phyloP scores from a whole-genome alignment of 2,329 filamentous ascomycete species.

The Colletotrichum truncatum region DNA sequence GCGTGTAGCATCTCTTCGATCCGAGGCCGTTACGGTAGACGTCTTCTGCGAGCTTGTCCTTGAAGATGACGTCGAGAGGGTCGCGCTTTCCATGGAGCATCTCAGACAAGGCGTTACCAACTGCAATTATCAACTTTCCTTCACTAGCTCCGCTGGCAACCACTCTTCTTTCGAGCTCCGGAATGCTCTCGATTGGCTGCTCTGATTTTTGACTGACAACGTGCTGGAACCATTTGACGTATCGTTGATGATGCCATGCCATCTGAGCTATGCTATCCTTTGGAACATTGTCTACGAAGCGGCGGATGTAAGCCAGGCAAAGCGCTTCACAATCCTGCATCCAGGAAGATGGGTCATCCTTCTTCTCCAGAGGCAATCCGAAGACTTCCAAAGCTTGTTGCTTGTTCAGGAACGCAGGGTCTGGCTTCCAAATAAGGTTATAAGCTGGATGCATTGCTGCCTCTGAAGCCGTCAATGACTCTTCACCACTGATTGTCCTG shows the following conservation, averaged over 20 bases:
- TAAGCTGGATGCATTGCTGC: conserved; percentile 22
- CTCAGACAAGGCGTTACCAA: conserved; percentile 32
- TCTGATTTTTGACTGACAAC: neutral
- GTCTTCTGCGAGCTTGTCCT: conserved; percentile 34
- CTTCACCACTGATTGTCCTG: conserved; percentile 21
- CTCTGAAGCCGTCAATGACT: neutral
- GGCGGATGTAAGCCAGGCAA: conserved; percentile 24
- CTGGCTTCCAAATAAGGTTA: conserved; percentile 34
- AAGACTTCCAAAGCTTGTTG: conserved; percentile 29
- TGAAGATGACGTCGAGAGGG: conserved; percentile 40
- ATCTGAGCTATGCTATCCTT: neutral
- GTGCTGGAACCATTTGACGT: conserved; percentile 31
- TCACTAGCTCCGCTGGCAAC: conserved; percentile 23
- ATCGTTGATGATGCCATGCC: conserved; percentile 26
- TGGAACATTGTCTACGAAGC: neutral
- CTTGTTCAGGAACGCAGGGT: conserved; percentile 30
- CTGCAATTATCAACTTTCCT: conserved; percentile 34
- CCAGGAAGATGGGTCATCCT: conserved; percentile 31
- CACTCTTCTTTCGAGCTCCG: conserved; percentile 26
- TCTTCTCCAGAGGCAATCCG: conserved; percentile 11
- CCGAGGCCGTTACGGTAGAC: conserved; percentile 36
- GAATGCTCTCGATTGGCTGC: neutral
- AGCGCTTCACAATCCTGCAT: conserved; percentile 32
- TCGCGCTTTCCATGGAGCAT: conserved; percentile 38
- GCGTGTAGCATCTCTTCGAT: conserved; percentile 29